Evolutionary conservation across 768 basidiomycete species (phyloP).

Genomic region (Asterophora lycoperdoides): DNA sequence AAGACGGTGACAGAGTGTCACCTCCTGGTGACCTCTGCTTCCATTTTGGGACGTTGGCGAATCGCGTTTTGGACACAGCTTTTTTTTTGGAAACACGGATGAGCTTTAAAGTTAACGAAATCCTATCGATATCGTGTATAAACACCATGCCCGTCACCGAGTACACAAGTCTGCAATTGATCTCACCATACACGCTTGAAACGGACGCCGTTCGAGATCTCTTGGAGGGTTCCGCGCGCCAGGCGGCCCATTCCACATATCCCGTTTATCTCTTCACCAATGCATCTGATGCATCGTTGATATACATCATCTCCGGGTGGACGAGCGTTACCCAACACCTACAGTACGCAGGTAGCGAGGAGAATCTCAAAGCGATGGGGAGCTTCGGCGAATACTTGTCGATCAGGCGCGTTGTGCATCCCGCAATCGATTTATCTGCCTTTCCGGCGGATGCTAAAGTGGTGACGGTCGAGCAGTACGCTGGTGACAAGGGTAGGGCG

Average conservation of each 20-base stretch:
- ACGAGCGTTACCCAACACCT: conserved; percentile 34
- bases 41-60: conserved; percentile 13
- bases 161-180: conserved; percentile 34
- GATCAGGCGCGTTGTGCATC: conserved; percentile 34
- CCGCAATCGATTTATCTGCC: conserved; percentile 34
- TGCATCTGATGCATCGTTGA: conserved; percentile 13
- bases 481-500: not conserved
- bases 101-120: too few species aligned
- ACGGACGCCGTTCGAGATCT: conserved; percentile 25
- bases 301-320: conserved; percentile 46
- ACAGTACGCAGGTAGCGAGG: conserved; percentile 37
- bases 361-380: conserved; percentile 34
- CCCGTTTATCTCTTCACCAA: conserved; percentile 38
- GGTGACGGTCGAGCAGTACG: conserved; percentile 8
- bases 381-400: conserved; percentile 26
- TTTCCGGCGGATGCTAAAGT: conserved; percentile 17
- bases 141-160: conserved; percentile 40
- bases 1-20: conserved; percentile 3
- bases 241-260: conserved; percentile 38
- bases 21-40: conserved; percentile 6
- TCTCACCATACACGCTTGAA: conserved; percentile 25
- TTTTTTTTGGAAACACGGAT: too few species aligned
- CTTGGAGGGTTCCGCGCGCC: conserved; percentile 28
- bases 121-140: too few species aligned
- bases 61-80: too few species aligned